phyloP scores from a whole-genome alignment of 2,329 filamentous ascomycete species.

The Chaetomiaceae sp. region DNA sequence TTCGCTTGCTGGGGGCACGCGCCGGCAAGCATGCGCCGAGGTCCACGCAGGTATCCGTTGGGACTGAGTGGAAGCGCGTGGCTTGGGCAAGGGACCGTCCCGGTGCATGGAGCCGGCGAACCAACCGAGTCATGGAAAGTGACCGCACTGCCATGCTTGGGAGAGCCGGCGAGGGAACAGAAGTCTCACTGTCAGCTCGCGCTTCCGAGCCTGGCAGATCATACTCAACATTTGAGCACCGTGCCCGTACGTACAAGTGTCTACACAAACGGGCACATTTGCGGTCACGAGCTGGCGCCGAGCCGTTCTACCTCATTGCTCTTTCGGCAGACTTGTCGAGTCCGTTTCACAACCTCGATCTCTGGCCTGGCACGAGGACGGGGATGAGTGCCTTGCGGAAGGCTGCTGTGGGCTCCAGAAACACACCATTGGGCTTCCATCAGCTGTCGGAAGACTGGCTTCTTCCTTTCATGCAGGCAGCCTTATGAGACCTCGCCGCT shows the following conservation, averaged over 20 bases:
- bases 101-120: not conserved
- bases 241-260: too few relatives aligned
- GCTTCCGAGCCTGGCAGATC: too few relatives aligned
- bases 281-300: too few relatives aligned
- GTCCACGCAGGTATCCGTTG: slow-evolving; percentile 1
- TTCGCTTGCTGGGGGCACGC: not conserved
- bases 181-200: too few relatives aligned
- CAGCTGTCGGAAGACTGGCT: too few relatives aligned
- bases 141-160: too few relatives aligned
- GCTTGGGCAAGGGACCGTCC: not conserved
- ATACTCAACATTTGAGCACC: too few relatives aligned
- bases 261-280: too few relatives aligned
- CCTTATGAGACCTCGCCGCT: not conserved
- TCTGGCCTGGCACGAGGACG: not conserved
- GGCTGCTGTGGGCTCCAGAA: not conserved
- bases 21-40: not conserved
- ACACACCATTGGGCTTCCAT: not conserved
- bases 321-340: too few relatives aligned
- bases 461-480: not conserved
- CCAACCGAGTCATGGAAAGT: not conserved
- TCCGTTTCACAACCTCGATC: too few relatives aligned
- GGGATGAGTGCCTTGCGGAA: not conserved
- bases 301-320: too few relatives aligned
- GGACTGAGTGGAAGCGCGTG: not conserved
- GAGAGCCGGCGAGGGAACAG: too few relatives aligned